These are phyloP conservation scores for Evernia prunastri DNA, from an alignment of 495 filamentous ascomycete genomes.

Conservation along the genomic window DNA sequence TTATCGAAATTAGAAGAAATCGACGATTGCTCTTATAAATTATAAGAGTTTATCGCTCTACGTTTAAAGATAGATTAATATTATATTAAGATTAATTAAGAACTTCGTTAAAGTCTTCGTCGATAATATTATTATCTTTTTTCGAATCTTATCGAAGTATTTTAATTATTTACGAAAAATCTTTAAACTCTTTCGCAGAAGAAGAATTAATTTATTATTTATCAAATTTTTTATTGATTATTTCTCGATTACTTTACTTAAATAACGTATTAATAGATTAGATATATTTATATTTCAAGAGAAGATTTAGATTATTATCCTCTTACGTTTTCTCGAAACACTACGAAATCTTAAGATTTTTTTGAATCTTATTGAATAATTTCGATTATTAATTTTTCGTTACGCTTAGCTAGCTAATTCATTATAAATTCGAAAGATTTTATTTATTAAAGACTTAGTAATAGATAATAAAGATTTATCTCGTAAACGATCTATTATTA, in stretches of 20 bases:
- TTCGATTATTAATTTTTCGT: slow-evolving; percentile 1
- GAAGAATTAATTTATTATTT: not conserved
- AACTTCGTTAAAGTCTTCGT: slow-evolving; percentile 3
- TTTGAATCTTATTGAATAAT: not conserved
- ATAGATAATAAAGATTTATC: not conserved
- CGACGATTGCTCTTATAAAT: slow-evolving; percentile 7
- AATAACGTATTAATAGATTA: not conserved
- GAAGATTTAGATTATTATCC: slow-evolving; percentile 4
- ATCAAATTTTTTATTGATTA: slow-evolving; percentile 14
- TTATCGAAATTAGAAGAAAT: slow-evolving; percentile 10
- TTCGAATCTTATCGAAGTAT: not conserved
- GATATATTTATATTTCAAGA: not conserved
- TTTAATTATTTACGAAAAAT: not conserved
- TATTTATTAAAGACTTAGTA: not conserved
- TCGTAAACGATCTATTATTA: not conserved
- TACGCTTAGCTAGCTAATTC: not conserved
- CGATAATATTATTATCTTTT: slow-evolving; percentile 15
- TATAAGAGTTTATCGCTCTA: slow-evolving; percentile 1
- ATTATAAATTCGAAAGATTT: not conserved
- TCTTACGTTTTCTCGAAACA: not conserved
- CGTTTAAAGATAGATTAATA: not conserved
- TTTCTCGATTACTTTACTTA: not conserved
- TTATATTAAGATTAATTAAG: not conserved
- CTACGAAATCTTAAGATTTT: slow-evolving; percentile 7
- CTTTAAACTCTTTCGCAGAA: not conserved